Conservation (phyloP, 1,284 basidiomycete species). For the Singerocomus rubriflavus region DNA sequence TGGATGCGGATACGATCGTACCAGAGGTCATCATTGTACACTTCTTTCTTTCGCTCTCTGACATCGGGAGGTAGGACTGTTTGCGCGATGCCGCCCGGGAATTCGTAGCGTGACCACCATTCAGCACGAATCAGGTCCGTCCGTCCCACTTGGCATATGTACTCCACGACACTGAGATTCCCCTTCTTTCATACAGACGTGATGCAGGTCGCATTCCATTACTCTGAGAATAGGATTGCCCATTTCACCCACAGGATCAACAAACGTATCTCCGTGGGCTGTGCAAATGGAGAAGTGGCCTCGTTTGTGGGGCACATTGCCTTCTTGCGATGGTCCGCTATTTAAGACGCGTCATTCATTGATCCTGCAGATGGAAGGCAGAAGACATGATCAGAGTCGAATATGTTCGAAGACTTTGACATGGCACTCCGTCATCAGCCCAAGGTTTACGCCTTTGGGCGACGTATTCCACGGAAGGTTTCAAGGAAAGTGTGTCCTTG, state of each 20-base stretch:
- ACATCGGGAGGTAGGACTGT: conserved; percentile 43
- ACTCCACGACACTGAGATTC: neutral
- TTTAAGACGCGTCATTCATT: conserved; percentile 76
- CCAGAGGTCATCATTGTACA: conserved; percentile 47
- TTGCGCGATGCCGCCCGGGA: conserved; percentile 83
- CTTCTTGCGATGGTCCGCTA: conserved; percentile 80
- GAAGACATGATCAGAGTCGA: conserved; percentile 82
- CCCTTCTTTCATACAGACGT: conserved; percentile 47
- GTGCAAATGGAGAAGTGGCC: conserved; percentile 77
- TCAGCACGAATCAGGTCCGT: conserved; percentile 74
- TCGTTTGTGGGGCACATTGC: conserved; percentile 90
- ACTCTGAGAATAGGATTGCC: conserved; percentile 84
- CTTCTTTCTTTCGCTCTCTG: no score
- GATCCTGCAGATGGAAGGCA: conserved; percentile 53
- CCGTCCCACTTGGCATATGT: no score
- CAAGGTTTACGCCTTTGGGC: conserved; percentile 49
- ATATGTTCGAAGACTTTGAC: conserved; percentile 87
- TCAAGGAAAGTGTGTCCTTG: conserved; percentile 87
- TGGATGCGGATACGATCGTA: conserved; percentile 84
- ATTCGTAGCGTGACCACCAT: conserved; percentile 76
- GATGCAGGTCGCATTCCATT: conserved; percentile 84
- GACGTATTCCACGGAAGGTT: conserved; percentile 75
- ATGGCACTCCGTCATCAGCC: conserved; percentile 64
- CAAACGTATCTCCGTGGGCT: conserved; percentile 70
- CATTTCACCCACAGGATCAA: conserved; percentile 83